Evolutionary conservation across 495 filamentous ascomycete genomes (phyloP).

Genomic region (Penicillium diatomitis): DNA sequence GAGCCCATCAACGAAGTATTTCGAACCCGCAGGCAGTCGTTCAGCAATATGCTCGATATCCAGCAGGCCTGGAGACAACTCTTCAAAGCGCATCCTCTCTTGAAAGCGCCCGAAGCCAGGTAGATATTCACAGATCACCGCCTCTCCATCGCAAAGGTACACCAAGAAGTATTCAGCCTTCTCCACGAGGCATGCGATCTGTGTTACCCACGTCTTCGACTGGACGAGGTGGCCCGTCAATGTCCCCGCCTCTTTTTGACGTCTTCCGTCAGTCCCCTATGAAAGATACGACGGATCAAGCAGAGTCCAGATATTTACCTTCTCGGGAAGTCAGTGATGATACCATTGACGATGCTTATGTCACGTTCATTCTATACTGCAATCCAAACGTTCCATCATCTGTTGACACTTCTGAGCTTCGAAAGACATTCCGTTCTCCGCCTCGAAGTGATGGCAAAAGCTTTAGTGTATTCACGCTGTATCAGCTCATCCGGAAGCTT

Average conservation of each 20-base stretch:
- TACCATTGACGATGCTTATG: slow-evolving; percentile 80
- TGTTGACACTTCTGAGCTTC: slow-evolving; percentile 64
- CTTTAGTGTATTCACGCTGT: slow-evolving; percentile 77
- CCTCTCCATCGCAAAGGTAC: slow-evolving; percentile 35
- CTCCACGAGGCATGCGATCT: slow-evolving; percentile 29
- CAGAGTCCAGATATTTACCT: slow-evolving; percentile 47
- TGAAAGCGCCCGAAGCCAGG: slow-evolving; percentile 33
- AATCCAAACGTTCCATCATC: slow-evolving; percentile 65
- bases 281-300: slow-evolving; percentile 28
- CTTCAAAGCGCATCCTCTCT: slow-evolving; percentile 37
- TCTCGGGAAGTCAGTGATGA: slow-evolving; percentile 59
- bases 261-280: slow-evolving; percentile 20
- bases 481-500: slow-evolving; percentile 72
- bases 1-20: slow-evolving; percentile 22
- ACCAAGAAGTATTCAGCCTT: slow-evolving; percentile 37
- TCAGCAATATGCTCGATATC: slow-evolving; percentile 39
- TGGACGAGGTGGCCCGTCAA: slow-evolving; percentile 28
- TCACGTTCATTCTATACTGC: slow-evolving; percentile 85
- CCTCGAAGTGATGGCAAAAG: slow-evolving; percentile 89
- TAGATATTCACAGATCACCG: slow-evolving; percentile 31
- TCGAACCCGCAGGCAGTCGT: slow-evolving; percentile 26
- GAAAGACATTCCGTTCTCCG: slow-evolving; percentile 71
- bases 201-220: slow-evolving; percentile 21
- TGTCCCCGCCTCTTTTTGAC: slow-evolving; percentile 37
- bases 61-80: slow-evolving; percentile 28